Evolutionary conservation across 257 asterid species (phyloP).

Genomic region (Ocimum tenuiflorum): DNA sequence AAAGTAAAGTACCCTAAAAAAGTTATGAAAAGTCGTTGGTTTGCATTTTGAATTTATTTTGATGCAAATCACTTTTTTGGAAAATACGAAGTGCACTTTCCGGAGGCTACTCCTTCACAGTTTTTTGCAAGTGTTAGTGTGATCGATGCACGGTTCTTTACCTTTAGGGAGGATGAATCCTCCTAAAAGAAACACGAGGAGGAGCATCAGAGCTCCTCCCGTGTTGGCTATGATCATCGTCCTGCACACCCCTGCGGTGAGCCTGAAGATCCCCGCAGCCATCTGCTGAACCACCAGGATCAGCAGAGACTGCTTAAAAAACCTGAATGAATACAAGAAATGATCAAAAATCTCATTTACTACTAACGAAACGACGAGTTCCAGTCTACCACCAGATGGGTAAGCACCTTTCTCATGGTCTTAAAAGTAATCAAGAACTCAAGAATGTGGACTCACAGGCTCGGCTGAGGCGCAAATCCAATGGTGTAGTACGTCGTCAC

Average conservation of each 20-base stretch:
- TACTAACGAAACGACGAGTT: too few species aligned
- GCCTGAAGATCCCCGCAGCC: slow-evolving; percentile 52
- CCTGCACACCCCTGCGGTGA: slow-evolving; percentile 42
- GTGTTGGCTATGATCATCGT: slow-evolving; percentile 52
- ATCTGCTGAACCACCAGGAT: slow-evolving; percentile 43
- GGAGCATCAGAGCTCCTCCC: slow-evolving; percentile 45
- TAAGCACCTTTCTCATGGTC: too few species aligned
- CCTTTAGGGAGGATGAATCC: slow-evolving; percentile 59
- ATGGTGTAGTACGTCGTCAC: slow-evolving; percentile 52
- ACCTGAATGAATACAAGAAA: slow-evolving; percentile 24
- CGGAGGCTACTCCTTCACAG: too few species aligned
- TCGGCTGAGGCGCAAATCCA: slow-evolving; percentile 59
- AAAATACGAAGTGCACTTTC: too few species aligned
- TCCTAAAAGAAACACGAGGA: slow-evolving; percentile 43
- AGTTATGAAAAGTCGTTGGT: too few species aligned
- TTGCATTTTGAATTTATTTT: too few species aligned
- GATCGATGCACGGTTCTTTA: not conserved
- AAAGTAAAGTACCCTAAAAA: too few species aligned
- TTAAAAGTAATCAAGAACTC: too few species aligned
- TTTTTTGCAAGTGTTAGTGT: too few species aligned
- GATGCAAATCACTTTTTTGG: too few species aligned
- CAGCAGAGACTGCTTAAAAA: slow-evolving; percentile 53
- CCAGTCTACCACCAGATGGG: too few species aligned
- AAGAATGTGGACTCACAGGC: slow-evolving; percentile 29
- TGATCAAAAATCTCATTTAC: not conserved